phyloP scores from a whole-genome alignment of 768 basidiomycete genomes.

The Albatrellus ellisii region DNA sequence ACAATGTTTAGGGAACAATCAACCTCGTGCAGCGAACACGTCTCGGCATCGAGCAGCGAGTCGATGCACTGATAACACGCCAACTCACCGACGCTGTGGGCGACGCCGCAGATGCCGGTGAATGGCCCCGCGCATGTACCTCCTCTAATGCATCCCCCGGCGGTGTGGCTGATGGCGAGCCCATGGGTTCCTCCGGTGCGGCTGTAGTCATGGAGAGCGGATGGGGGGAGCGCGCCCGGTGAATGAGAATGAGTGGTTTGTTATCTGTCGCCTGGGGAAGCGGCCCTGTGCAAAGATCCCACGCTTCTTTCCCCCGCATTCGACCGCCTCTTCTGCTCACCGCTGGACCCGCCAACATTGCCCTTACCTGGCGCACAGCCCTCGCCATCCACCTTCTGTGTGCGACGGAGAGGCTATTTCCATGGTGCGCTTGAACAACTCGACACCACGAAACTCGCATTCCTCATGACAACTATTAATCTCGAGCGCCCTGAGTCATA shows the following conservation, averaged over 20 bases:
- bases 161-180: constrained; percentile 9
- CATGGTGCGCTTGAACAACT: neutral
- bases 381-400: constrained; percentile 37
- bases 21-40: constrained; percentile 21
- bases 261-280: constrained; percentile 15
- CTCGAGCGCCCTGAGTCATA: no score
- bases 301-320: neutral
- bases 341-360: constrained; percentile 11
- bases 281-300: constrained; percentile 1
- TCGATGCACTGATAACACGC: constrained; percentile 19
- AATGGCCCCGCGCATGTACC: constrained; percentile 2
- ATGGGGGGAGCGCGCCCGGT: constrained; percentile 9
- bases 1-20: no score
- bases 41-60: constrained; percentile 17
- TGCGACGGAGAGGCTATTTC: constrained; percentile 13
- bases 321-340: neutral
- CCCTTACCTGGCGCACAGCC: constrained; percentile 52
- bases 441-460: no score
- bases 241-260: constrained; percentile 8
- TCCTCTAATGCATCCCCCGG: constrained; percentile 16
- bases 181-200: neutral
- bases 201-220: constrained; percentile 6
- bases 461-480: no score
- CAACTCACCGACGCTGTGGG: constrained; percentile 7
- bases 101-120: neutral